Percentiles rank a stretch among this genome's conserved stretches.
These are phyloP conservation scores for Metarhizium robertsii DNA, from an alignment of 2,329 filamentous ascomycete genomes.

Conservation along the genomic window DNA sequence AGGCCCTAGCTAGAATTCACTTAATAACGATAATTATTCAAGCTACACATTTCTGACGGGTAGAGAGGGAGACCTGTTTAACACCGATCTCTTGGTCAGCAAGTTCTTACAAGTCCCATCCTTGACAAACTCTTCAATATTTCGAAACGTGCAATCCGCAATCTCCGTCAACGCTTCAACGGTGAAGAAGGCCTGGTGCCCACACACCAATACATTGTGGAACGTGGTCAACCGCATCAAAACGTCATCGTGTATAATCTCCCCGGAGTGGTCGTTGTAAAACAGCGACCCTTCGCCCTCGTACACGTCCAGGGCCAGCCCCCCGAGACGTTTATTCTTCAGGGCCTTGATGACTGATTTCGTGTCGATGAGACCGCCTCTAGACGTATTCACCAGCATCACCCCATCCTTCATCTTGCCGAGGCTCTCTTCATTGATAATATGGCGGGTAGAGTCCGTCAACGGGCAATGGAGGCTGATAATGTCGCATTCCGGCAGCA, in stretches of 20 bases:
- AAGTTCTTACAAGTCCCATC: constrained; percentile 24
- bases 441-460: constrained; percentile 46
- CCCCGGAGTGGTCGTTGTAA: constrained; percentile 54
- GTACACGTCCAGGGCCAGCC: constrained; percentile 59
- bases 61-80: constrained; percentile 4
- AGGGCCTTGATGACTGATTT: constrained; percentile 49
- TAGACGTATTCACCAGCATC: constrained; percentile 58
- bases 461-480: constrained; percentile 60
- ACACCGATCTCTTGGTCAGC: constrained; percentile 17
- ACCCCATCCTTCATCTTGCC: constrained; percentile 47
- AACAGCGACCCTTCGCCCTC: constrained; percentile 56
- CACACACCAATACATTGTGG: constrained; percentile 56
- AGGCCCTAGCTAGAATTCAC: no score
- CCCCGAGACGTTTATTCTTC: constrained; percentile 50
- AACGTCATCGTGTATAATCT: constrained; percentile 58
- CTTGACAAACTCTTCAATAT: constrained; percentile 36
- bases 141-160: constrained; percentile 47
- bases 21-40: no score
- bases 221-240: constrained; percentile 60
- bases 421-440: constrained; percentile 48
- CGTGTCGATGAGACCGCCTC: constrained; percentile 55
- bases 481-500: constrained; percentile 49
- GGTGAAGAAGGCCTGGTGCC: constrained; percentile 63
- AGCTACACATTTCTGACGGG: constrained; percentile 12
- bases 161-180: constrained; percentile 56